A percentile compares a stretch with the other conserved stretches of the same genome.
phyloP scores from a whole-genome alignment of 2,329 filamentous ascomycete species.

The Aquanectria penicillioides region DNA sequence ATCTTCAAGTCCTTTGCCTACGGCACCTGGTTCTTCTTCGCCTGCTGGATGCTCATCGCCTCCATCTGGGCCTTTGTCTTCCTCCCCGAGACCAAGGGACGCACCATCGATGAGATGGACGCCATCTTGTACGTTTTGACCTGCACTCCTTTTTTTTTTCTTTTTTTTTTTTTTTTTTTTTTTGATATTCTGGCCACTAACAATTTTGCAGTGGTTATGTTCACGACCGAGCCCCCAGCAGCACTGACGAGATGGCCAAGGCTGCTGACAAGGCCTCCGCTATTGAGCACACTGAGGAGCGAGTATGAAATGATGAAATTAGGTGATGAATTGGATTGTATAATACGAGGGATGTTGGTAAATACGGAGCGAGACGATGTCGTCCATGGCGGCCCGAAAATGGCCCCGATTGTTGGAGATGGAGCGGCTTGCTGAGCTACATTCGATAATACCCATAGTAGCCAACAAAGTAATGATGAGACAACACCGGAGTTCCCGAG shows the following conservation, averaged over 20 bases:
- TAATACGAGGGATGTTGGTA: neutral
- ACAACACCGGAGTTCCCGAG: neutral
- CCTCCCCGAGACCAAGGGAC: conserved; percentile 65
- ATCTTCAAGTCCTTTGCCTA: conserved; percentile 56
- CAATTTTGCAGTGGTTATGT: conserved; percentile 27
- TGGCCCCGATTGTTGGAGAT: neutral
- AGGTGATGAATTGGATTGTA: conserved; percentile 1
- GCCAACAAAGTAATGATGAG: neutral
- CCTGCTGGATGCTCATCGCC: conserved; percentile 59
- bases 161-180: neutral
- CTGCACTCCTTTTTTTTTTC: neutral
- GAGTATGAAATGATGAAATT: conserved; percentile 13
- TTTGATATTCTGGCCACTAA: neutral
- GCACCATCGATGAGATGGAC: conserved; percentile 64
- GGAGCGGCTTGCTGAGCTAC: neutral
- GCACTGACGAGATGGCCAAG: conserved; percentile 29
- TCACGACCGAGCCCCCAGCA: conserved; percentile 29
- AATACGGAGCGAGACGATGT: neutral
- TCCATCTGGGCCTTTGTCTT: conserved; percentile 61
- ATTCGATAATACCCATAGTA: conserved; percentile 4
- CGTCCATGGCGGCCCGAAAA: neutral
- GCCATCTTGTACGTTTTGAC: conserved; percentile 43
- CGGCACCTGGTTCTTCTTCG: conserved; percentile 68
- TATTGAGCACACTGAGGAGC: conserved; percentile 36
- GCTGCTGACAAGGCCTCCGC: conserved; percentile 24